Evolutionary conservation across 73 alveolate genomes (phyloP), one percentile per base, ranked within the genome.

Genomic region (Halteria grandinella): DNA sequence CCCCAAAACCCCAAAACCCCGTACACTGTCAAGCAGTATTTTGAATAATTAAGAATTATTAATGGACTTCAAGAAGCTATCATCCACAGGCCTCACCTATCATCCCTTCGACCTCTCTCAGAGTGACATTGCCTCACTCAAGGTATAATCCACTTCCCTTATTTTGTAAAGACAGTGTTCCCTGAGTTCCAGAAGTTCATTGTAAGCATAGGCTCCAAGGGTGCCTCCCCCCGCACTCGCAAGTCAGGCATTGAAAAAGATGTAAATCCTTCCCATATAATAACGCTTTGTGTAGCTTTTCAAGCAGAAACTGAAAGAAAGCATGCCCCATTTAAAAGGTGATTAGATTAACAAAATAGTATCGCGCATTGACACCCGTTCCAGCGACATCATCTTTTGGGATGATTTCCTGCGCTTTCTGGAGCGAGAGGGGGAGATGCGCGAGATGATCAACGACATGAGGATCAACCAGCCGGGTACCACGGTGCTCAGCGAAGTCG

Each of bases 391-490:
- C 1, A 47, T 66, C 12, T 66, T 2, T n/a, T 66, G 80, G 80
- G 80, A 66, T 25, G 80, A 66, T 66, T 66, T 66, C 21, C 33
- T 66, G 12, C 21, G 66, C 17, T 66, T 66, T 28, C 45, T 66
- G 21, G 80, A 66, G 53, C 8, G 49, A 4, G 80, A 66, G 31
- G 80, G 69, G 1, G 80, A 66, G 27, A 1, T 66, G 43, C 21
- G 80, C 23, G 80, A 66, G 31, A 66, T 66, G 57, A 47, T 66
- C 6, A 66, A 66, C 21, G 80, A 66, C 45, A 44, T 66, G 69
- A 66, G 80, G 31, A 66, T 66, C 2, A 66, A 44, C 33, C 36
- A 66, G 52, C 63, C 66, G 10, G 80, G 80, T 1, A 44, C 80
- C 5, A 45, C 80, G 2, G 47, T 63, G 29, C 33, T 62, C 7